phyloP scores from a whole-genome alignment of 1,284 basidiomycete genomes.

The Ganoderma boninense region DNA sequence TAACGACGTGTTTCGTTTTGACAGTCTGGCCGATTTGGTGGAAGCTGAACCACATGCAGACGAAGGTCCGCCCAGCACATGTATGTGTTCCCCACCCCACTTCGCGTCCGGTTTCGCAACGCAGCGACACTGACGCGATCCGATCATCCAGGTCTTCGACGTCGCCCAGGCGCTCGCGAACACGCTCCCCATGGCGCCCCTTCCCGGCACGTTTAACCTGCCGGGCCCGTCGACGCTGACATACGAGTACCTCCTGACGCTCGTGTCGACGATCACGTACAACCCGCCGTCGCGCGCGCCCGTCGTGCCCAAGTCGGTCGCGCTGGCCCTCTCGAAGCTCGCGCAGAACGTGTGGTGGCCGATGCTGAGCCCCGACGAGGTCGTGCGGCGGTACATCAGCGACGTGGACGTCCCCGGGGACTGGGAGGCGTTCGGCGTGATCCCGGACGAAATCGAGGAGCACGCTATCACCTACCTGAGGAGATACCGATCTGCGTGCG shows the following conservation, averaged over 20 bases:
- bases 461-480: slow-evolving; percentile 93
- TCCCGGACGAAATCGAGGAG: slow-evolving; percentile 89
- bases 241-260: slow-evolving; percentile 84
- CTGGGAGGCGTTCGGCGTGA: slow-evolving; percentile 71
- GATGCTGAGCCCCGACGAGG: slow-evolving; percentile 90
- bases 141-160: slow-evolving; percentile 78
- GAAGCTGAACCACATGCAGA: slow-evolving; percentile 91
- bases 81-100: slow-evolving; percentile 55
- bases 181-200: slow-evolving; percentile 70
- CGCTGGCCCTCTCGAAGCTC: slow-evolving; percentile 70
- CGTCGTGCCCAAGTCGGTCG: slow-evolving; percentile 81
- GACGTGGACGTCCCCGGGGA: slow-evolving; percentile 74
- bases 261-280: slow-evolving; percentile 86
- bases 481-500: slow-evolving; percentile 86
- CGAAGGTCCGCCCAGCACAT: slow-evolving; percentile 91
- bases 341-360: slow-evolving; percentile 94
- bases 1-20: neutral
- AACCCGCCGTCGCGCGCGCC: slow-evolving; percentile 74
- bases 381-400: slow-evolving; percentile 88
- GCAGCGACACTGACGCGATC: slow-evolving; percentile 5
- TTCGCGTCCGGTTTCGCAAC: slow-evolving; percentile 7
- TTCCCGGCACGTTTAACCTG: slow-evolving; percentile 80
- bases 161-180: slow-evolving; percentile 92
- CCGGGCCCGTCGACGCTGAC: slow-evolving; percentile 92
- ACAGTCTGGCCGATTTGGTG: slow-evolving; percentile 93